Evolutionary conservation across 495 filamentous ascomycete genomes (phyloP), one percentile per base, ranked within the genome.

Genomic region (Daldinia concentrica): DNA sequence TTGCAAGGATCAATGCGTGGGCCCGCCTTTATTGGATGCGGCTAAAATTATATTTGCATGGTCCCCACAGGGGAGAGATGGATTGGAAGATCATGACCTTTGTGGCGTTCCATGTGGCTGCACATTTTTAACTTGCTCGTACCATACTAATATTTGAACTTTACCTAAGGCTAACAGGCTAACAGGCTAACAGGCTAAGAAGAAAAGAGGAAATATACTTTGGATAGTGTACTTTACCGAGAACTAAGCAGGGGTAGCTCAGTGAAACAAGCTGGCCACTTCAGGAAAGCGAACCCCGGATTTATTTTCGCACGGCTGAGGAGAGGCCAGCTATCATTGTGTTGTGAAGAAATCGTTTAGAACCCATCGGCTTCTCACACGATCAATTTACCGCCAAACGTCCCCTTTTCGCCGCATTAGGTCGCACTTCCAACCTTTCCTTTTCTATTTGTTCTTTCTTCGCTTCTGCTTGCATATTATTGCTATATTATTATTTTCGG

Each of bases 291-390:
- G 55, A 60, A 64, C 75, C 73, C 73, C 61, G 66, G 69, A 69
- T 66, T 73, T 75, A 74, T 66, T 76, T 65, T 65, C 56, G 64
- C 64, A 71, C 68, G 63, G 70, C 69, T 70, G 71, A 76, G 72
- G 74, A 78, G 70, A 78, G 74, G 76, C 76, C 76, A 78, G 64
- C 72, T 78, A 78, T 76, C 66, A 68, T 62, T 37, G 56, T 45
- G 22, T 55, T 45, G n/a, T 50, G 37, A 32, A 12, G 30, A 32
- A 19, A 22, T 11, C n/a, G 30, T 34, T 4, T 57, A 57, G 29
- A 27, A 52, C 41, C 68, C 34, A 52, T 66, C 52, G 57, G 14
- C 12, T 62, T 64, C 66, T 63, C 58, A 58, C 71, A 74, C 50
- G 62, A 74, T 65, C 66, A 70, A 64, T 60, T 65, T 50, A 52